These are phyloP conservation scores for Leishmania martiniquensis DNA, from an alignment of 208 protist species.

Conservation along the genomic window DNA sequence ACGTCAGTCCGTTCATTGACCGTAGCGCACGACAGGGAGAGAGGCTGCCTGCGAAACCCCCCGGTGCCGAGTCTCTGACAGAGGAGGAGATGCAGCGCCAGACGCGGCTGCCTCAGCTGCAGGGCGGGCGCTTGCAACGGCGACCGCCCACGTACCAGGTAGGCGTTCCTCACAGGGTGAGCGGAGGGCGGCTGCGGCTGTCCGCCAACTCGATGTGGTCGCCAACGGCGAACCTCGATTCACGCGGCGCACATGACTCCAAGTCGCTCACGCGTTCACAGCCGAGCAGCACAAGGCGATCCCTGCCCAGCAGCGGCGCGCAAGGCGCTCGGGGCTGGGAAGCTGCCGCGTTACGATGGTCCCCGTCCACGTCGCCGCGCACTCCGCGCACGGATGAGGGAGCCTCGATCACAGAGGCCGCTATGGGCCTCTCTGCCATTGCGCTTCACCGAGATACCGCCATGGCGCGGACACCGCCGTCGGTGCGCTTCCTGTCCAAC, in stretches of 20 bases:
- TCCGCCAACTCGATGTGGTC: not conserved
- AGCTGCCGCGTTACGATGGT: not conserved
- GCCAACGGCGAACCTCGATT: not conserved
- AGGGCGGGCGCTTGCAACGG: conserved; percentile 7
- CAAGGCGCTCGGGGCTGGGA: not conserved
- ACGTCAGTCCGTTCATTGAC: conserved; percentile 51
- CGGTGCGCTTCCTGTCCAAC: not conserved
- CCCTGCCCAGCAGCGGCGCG: not conserved
- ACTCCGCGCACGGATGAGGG: not conserved
- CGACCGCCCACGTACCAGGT: not conserved
- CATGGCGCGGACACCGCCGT: not conserved
- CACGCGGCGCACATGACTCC: not conserved
- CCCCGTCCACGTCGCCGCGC: not conserved
- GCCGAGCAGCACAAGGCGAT: not conserved
- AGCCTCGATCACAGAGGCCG: not conserved
- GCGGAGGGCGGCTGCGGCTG: not conserved
- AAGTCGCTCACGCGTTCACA: not conserved
- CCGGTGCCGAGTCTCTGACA: conserved; percentile 8
- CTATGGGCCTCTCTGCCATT: not conserved
- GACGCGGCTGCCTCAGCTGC: conserved; percentile 28
- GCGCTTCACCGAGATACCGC: not conserved
- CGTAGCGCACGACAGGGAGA: not conserved
- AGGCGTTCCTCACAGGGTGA: not conserved
- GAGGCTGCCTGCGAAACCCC: conserved; percentile 8
- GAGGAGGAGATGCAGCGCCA: conserved; percentile 24